Base-by-base conservation (phyloP, 805 yeast genomes). In the Metschnikowia proteae region DNA sequence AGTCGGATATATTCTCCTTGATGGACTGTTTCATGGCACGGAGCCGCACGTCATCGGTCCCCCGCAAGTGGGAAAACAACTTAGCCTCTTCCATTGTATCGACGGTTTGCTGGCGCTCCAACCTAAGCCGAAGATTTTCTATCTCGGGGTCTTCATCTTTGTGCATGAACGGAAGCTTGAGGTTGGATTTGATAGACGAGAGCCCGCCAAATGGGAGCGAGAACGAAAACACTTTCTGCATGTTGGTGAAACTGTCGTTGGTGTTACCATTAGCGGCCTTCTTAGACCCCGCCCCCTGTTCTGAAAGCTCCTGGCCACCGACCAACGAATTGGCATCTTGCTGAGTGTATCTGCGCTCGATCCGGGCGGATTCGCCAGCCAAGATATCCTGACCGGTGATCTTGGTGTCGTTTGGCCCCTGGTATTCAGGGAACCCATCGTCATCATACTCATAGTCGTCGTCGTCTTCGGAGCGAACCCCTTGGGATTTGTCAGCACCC, bases 21-120 rank as follows among this genome's bases (percentile, higher is more conserved):
- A 89, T 58, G 1, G 88, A 79, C 50, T 81, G 79, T 54, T 79
- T 80, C 44, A 90, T 76, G 0, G 96, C 96, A 26, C 84, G 70
- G 22, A 84, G 63, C 45, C 94, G 74, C 1, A 83, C 82, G 58
- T 84, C 83, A 49, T 83, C 91, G 31, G 81, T 73, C 5, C 82
- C 82, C 41, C 78, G 79, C 38, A 75, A 69, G 48, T 78, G 70
- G 45, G 70, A 73, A 62, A 79, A 88, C 30, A 79, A 67, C 9
- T 70, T 63, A 1, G 82, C 82, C 55, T 88, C 96, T 47, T 85
- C 88, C 4, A 78, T 34, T 0, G 89, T 83, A 37, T 78, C 68
- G 28, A 83, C 74, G 0, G 84, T 74, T 50, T 80, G 80, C 49
- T 80, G 84, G 33, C 85, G 71, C 42, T 71, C 68, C 32, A 81